Conservation (phyloP, 2,329 filamentous ascomycete species). For the Penicillium brevicompactum region DNA sequence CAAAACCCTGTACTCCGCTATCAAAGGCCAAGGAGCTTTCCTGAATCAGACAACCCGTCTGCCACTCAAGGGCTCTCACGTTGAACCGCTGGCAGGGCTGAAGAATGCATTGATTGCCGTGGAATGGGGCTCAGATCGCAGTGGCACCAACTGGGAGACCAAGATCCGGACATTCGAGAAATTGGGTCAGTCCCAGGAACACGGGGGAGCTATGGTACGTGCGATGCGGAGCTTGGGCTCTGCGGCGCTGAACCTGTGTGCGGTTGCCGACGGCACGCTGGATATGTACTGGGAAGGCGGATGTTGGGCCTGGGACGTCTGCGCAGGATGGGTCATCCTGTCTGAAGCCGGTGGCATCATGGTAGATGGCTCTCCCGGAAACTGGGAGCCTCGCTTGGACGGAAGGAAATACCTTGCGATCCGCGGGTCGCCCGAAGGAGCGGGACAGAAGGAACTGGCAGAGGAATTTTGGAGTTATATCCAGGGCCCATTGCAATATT, state of each 20-base stretch:
- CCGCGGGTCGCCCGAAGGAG: conserved; percentile 32
- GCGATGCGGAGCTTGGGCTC: conserved; percentile 58
- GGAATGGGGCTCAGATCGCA: conserved; percentile 64
- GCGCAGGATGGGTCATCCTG: conserved; percentile 64
- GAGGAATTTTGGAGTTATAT: conserved; percentile 46
- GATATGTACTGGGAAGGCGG: conserved; percentile 69
- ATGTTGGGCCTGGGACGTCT: conserved; percentile 69
- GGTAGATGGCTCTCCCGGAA: conserved; percentile 60
- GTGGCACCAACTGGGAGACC: conserved; percentile 58
- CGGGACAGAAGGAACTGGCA: conserved; percentile 43
- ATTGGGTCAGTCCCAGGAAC: conserved; percentile 50
- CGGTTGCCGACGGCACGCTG: conserved; percentile 58
- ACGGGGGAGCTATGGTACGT: conserved; percentile 65
- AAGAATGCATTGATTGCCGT: conserved; percentile 57
- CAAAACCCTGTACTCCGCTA: conserved; percentile 56
- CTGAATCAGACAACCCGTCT: conserved; percentile 43
- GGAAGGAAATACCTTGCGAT: conserved; percentile 56
- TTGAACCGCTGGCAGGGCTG: conserved; percentile 52
- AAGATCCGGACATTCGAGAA: conserved; percentile 58
- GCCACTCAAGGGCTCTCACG: conserved; percentile 47
- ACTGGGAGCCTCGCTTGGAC: conserved; percentile 59
- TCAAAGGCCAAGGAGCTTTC: conserved; percentile 58
- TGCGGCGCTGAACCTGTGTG: conserved; percentile 64
- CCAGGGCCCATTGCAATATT: conserved; percentile 43
- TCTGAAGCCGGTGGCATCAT: conserved; percentile 62